Conservation (phyloP, 1,284 basidiomycete genomes). For the Erythrobasidium hasegawianum region DNA sequence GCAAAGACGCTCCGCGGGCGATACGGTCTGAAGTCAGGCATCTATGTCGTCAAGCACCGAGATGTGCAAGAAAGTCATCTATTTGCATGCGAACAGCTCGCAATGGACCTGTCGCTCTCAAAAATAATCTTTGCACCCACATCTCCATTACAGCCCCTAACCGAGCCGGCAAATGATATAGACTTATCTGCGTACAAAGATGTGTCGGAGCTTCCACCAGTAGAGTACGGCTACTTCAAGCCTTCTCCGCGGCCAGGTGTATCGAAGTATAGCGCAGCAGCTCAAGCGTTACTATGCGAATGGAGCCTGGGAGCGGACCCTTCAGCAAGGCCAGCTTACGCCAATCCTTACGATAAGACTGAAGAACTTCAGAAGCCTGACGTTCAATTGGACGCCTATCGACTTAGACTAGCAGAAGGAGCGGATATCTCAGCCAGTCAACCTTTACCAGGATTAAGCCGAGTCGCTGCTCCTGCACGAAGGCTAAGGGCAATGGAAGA, state of each 20-base stretch:
- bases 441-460: conserved; percentile 8
- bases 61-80: neutral
- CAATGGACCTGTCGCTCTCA: conserved; percentile 19
- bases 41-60: neutral
- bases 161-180: neutral
- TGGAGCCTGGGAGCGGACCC: conserved; percentile 32
- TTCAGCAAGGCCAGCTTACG: conserved; percentile 1
- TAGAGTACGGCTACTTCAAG: conserved; percentile 24
- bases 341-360: conserved; percentile 24
- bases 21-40: neutral
- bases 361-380: conserved; percentile 8
- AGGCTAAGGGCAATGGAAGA: no score
- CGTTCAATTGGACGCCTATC: conserved; percentile 23
- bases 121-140: neutral
- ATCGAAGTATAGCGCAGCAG: conserved; percentile 2
- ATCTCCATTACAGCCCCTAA: neutral
- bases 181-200: conserved; percentile 3
- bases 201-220: conserved; percentile 9
- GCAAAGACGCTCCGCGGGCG: neutral
- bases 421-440: conserved; percentile 26
- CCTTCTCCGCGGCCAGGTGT: conserved; percentile 1
- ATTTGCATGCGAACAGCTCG: conserved; percentile 28
- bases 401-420: conserved; percentile 3
- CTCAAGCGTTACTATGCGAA: conserved; percentile 26
- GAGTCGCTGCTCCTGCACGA: no score